Evolutionary conservation across 352 stramenopile genomes (phyloP).

Genomic region (Phytophthora fragariae): DNA sequence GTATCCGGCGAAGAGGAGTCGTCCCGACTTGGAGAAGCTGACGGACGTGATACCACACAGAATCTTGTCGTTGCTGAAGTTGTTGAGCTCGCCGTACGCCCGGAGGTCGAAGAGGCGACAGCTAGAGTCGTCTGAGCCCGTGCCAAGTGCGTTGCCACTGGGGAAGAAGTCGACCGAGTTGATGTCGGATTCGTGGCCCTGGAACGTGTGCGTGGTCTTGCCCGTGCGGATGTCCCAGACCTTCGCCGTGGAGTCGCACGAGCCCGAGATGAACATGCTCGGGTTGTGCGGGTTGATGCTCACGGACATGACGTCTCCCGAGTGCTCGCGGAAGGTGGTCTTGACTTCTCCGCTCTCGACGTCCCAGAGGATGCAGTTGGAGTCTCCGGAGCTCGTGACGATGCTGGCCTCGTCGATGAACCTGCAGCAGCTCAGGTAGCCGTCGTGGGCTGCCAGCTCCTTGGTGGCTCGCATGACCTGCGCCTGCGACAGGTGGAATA

Average conservation of each 20-base stretch:
- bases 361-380: constrained; percentile 99
- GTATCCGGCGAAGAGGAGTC: constrained; percentile 98
- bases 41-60: constrained; percentile 98
- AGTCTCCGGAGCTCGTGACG: constrained; percentile 96
- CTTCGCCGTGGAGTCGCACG: constrained; percentile 97
- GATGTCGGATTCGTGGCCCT: constrained; percentile 98
- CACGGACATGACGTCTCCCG: constrained; percentile 97
- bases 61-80: constrained; percentile 97
- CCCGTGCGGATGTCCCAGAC: constrained; percentile 98
- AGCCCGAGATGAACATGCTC: constrained; percentile 98
- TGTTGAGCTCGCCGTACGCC: constrained; percentile 96
- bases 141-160: constrained; percentile 95
- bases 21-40: constrained; percentile 95
- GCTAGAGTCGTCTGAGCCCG: constrained; percentile 97
- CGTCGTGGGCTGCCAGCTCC: constrained; percentile 98
- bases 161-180: constrained; percentile 99
- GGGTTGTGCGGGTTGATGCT: constrained; percentile 95
- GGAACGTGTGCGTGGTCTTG: constrained; percentile 97
- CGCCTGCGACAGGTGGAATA: constrained; percentile 96
- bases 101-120: constrained; percentile 98
- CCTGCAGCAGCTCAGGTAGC: constrained; percentile 98
- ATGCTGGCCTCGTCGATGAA: constrained; percentile 97
- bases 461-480: constrained; percentile 92
- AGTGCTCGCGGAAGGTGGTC: constrained; percentile 97
- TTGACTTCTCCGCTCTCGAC: constrained; percentile 95